A percentile compares a stretch with the other conserved stretches of the same genome.
These are phyloP conservation scores for Fimicolochytrium jonesii DNA, from an alignment of 192 early-diverging fungal species.

Conservation along the genomic window DNA sequence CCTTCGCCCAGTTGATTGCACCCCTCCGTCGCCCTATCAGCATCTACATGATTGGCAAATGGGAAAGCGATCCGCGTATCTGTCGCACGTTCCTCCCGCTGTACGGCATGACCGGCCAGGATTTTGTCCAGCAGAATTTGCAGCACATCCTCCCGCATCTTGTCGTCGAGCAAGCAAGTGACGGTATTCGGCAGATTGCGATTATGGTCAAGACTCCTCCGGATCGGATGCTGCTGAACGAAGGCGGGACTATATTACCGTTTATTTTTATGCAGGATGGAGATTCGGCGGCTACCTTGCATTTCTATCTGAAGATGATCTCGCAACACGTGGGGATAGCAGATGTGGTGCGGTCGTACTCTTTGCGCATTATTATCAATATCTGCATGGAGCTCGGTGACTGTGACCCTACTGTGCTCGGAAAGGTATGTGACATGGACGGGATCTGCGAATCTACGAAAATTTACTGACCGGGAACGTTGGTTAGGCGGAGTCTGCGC, in stretches of 20 bases:
- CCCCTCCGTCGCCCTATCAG: constrained; percentile 22
- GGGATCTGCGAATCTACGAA: no score
- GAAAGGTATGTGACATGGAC: no score
- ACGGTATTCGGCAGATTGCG: constrained; percentile 21
- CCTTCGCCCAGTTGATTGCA: constrained; percentile 10
- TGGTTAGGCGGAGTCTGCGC: no score
- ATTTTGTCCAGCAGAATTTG: constrained; percentile 27
- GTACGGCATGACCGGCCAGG: constrained; percentile 6
- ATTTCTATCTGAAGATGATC: constrained; percentile 7
- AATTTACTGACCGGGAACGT: no score
- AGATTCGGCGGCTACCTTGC: constrained; percentile 1
- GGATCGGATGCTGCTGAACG: constrained; percentile 23
- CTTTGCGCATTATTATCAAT: constrained; percentile 24
- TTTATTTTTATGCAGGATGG: constrained; percentile 26
- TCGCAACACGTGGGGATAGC: not conserved
- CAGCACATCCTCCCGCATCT: constrained; percentile 31
- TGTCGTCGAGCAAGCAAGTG: constrained; percentile 17
- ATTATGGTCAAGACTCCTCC: not conserved
- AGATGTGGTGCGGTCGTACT: constrained; percentile 13
- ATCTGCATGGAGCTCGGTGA: constrained; percentile 35
- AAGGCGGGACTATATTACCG: constrained; percentile 24
- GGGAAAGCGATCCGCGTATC: not conserved
- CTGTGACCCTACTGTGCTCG: no score
- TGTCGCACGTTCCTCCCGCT: constrained; percentile 22
- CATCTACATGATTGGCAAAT: constrained; percentile 27